phyloP scores from a whole-genome alignment of 306 rosid genomes.

The Ziziphus jujuba region DNA sequence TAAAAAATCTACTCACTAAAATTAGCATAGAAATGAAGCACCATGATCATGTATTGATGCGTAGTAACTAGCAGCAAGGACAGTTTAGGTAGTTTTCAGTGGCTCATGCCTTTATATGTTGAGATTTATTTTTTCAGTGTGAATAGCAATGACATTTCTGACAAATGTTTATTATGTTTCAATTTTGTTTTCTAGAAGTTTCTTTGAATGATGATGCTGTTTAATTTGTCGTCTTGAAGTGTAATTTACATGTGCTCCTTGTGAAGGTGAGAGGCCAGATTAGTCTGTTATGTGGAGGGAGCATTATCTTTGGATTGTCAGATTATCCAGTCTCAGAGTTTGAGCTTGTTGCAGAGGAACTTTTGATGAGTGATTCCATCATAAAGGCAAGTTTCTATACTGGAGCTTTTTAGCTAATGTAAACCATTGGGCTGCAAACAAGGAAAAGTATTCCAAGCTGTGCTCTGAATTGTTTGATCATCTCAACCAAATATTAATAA shows the following conservation, averaged over 20 bases:
- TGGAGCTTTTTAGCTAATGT: background rate
- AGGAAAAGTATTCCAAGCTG: background rate
- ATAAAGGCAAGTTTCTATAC: constrained; percentile 54
- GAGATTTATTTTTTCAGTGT: too few relatives aligned
- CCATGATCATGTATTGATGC: too few relatives aligned
- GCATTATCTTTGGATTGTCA: constrained; percentile 88
- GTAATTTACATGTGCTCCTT: background rate
- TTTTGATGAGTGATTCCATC: constrained; percentile 93
- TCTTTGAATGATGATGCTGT: too few relatives aligned
- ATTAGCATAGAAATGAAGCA: too few relatives aligned
- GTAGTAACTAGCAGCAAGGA: too few relatives aligned
- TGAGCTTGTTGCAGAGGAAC: constrained; percentile 98
- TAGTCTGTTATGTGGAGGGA: constrained; percentile 81
- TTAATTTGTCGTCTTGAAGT: background rate
- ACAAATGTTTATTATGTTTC: too few relatives aligned
- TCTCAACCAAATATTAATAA: background rate
- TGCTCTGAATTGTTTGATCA: background rate
- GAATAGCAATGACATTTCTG: too few relatives aligned
- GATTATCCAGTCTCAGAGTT: constrained; percentile 91
- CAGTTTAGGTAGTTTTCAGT: too few relatives aligned
- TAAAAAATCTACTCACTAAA: too few relatives aligned
- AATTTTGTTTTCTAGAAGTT: too few relatives aligned
- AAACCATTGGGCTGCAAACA: background rate
- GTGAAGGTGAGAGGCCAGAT: constrained; percentile 96
- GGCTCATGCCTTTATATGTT: too few relatives aligned